Percentiles rank a stretch among this genome's conserved stretches.
Conservation (phyloP, 169 alveolate genomes). For the Amoebophrya sp. region DNA sequence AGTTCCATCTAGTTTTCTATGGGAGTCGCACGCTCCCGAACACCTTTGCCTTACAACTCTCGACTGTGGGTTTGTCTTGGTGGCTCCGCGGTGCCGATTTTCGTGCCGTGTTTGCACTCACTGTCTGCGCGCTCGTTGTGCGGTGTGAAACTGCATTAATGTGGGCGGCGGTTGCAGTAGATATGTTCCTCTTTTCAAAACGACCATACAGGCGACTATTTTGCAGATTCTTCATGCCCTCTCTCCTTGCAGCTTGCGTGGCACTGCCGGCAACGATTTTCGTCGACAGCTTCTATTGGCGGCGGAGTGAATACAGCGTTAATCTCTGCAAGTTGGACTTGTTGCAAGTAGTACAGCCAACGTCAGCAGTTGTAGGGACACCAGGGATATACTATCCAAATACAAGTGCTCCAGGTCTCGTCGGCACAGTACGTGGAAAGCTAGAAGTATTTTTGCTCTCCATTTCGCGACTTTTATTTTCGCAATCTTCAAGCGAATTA, state of each 20-base stretch:
- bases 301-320: background rate
- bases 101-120: background rate
- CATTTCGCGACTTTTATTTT: too few relatives aligned
- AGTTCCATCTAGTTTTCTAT: background rate
- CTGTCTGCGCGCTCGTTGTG: background rate
- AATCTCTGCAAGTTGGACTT: background rate
- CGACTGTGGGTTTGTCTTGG: background rate
- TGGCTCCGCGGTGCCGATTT: background rate
- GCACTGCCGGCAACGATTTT: background rate
- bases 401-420: too few relatives aligned
- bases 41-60: background rate
- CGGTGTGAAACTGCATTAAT: background rate
- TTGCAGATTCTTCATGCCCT: background rate
- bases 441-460: too few relatives aligned
- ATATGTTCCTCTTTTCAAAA: too few relatives aligned
- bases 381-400: too few relatives aligned
- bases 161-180: too few relatives aligned
- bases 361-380: too few relatives aligned
- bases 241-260: background rate
- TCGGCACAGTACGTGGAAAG: too few relatives aligned
- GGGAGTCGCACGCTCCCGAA: background rate
- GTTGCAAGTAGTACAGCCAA: too few relatives aligned
- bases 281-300: constrained; percentile 3
- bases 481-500: too few relatives aligned
- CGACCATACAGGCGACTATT: too few relatives aligned